Evolutionary conservation across 2,329 filamentous ascomycete genomes (phyloP), one percentile per base, ranked within the genome.

Genomic region (Lasiodiplodia theobromae): DNA sequence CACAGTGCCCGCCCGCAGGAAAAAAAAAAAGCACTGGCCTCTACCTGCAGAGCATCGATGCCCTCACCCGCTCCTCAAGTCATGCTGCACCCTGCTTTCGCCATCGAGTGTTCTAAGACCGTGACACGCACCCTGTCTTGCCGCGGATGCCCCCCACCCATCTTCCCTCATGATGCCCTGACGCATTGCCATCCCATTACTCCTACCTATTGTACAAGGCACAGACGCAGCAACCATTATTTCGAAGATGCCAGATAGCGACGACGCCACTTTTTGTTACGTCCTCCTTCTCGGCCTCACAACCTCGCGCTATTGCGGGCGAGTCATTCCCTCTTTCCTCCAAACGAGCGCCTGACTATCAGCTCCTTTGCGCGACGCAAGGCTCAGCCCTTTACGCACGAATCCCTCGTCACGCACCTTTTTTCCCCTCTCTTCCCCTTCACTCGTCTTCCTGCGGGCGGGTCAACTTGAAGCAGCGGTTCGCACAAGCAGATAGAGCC

Each of bases 161-260:
- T 47, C 44, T 47, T 10, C 21, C 44, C 44, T 21, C 18, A 21
- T 21, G 44, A 21, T 47, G n/a, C 44, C 44, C 44, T 68, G 62
- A 62, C 63, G 69, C 28, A 71, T 53, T 25, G 34, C 31, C 34
- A 18, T 40, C 47, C 23, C 40, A 47, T 38, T n/a, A 38, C 54
- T 57, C 7, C 53, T 18, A 31, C 53, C 38, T 57, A 25, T 25
- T 25, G 25, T 25, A 18, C 31, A 37, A 57, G 11, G 54, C 34
- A 58, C 53, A 37, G 18, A 28, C 31, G 31, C 44, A 21, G 18
- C 18, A 10, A 34, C 31, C 31, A 34, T 34, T 11, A 21, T 21
- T 8, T 47, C 44, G 18, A 47, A 47, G 44, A n/a, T 11, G 44
- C 44, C 44, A 47, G 44, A 47, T n/a, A 11, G 44, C 44, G 44